phyloP scores from a whole-genome alignment of 306 rosid species.

The Arachis stenosperma region DNA sequence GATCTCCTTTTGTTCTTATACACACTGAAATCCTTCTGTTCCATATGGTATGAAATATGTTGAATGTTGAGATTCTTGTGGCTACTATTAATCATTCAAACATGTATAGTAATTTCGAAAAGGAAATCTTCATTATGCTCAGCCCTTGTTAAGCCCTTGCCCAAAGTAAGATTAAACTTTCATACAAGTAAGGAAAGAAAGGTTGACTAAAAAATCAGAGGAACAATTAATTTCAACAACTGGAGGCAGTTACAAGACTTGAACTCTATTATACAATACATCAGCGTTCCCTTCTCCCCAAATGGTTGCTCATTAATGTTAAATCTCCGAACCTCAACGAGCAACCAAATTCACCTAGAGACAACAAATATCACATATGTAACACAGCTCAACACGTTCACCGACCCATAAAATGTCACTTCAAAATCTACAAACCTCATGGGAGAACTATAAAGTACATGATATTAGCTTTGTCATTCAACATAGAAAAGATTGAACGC shows the following conservation, averaged over 20 bases:
- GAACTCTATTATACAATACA: constrained; percentile 45
- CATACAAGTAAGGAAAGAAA: constrained; percentile 17
- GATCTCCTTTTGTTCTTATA: constrained; percentile 3
- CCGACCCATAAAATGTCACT: constrained; percentile 43
- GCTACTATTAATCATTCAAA: background rate
- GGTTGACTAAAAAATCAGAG: constrained; percentile 20
- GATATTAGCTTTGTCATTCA: constrained; percentile 45
- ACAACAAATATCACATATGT: constrained; percentile 40
- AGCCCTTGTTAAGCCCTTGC: background rate
- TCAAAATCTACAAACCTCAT: constrained; percentile 41
- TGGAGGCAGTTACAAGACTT: constrained; percentile 32
- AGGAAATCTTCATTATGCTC: background rate
- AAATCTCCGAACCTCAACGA: constrained; percentile 31
- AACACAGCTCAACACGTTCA: constrained; percentile 43
- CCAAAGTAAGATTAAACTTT: constrained; percentile 13
- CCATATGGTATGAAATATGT: background rate
- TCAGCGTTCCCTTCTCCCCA: constrained; percentile 37
- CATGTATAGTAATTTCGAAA: constrained; percentile 4
- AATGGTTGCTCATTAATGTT: constrained; percentile 33
- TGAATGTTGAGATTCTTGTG: background rate
- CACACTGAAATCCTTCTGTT: background rate
- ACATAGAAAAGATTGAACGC: constrained; percentile 41
- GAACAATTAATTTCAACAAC: constrained; percentile 37
- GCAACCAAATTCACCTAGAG: constrained; percentile 42
- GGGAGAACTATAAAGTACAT: constrained; percentile 41